Base-by-base conservation (phyloP, 352 stramenopile species). In the Phytopythium oedochilum region DNA sequence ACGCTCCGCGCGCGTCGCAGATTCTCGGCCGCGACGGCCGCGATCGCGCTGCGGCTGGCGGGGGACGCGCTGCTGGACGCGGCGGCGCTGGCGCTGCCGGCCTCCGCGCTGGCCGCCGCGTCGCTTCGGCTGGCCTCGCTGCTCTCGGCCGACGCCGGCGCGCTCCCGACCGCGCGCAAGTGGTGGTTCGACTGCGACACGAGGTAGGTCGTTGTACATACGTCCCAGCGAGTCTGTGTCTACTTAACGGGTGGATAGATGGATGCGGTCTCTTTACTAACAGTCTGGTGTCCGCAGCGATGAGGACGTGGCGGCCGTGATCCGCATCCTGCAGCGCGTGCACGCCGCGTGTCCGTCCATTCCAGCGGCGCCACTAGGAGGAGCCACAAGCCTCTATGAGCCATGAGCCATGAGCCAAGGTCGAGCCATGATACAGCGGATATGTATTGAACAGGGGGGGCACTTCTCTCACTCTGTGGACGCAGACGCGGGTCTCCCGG, bases 171-270 rank as follows among this genome's bases (percentile, higher is more conserved):
- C 17, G 9, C 23, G 12, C 38, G 45, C 12, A 83, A 79, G 51
- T 83, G 73, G 73, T 83, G 73, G 73, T 81, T 79, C 28, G 54
- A 46, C 14, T 78, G 68, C 61, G 71, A 81, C 53, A 70, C 70
- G 5, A 81, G 70, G 73, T 83, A 52, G 23, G 40, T 36, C 22
- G 17, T 14, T 23, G 18, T n/a, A n/a, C n/a, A n/a, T n/a, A n/a
- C n/a, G n/a, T n/a, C n/a, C n/a, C n/a, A n/a, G n/a, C n/a, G n/a
- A n/a, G n/a, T 31, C n/a, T 18, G 25, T 47, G 4, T 49, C 1
- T 8, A 4, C 34, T 42, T 23, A 0, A 38, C n/a, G n/a, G 8
- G 17, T 29, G 5, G 36, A 42, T 39, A 15, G 22, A 18, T 22
- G 44, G 23, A 14, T 29, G 17, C 18, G 4, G 22, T 22, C 20